Conservation (phyloP, 805 yeast genomes). For the Spathaspora sp. region DNA sequence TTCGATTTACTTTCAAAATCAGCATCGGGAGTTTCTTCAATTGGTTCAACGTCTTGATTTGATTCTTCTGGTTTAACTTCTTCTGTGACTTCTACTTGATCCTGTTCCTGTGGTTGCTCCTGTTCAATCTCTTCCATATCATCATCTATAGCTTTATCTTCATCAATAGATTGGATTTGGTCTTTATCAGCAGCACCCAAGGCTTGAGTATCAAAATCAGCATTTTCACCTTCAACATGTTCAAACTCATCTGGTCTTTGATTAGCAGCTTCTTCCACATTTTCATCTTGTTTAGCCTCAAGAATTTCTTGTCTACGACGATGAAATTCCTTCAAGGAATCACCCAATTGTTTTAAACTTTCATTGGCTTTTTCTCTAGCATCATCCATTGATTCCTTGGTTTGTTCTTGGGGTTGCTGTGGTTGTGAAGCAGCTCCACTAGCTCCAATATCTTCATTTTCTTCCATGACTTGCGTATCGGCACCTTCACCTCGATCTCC, state of each 20-base stretch:
- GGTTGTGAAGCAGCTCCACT: constrained; percentile 48
- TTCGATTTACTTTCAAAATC: constrained; percentile 47
- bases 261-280: constrained; percentile 50
- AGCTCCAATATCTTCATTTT: constrained; percentile 66
- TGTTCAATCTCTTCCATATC: constrained; percentile 27
- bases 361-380: constrained; percentile 69
- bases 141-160: constrained; percentile 79
- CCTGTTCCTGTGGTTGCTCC: constrained; percentile 10
- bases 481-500: constrained; percentile 65
- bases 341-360: constrained; percentile 85
- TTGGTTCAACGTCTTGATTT: constrained; percentile 24
- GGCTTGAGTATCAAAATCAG: constrained; percentile 83
- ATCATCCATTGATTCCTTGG: constrained; percentile 43
- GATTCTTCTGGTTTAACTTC: constrained; percentile 26
- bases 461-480: constrained; percentile 51
- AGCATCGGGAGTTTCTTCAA: constrained; percentile 30
- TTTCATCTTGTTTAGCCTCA: constrained; percentile 51
- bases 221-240: constrained; percentile 75
- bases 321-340: constrained; percentile 86
- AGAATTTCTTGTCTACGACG: constrained; percentile 85
- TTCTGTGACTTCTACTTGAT: constrained; percentile 11
- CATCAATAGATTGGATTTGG: constrained; percentile 71
- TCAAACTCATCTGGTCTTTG: constrained; percentile 83
- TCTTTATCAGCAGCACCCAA: constrained; percentile 85
- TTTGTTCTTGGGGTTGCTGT: constrained; percentile 39